Conservation (phyloP, 306 rosid species). For the Boehmeria nivea region DNA sequence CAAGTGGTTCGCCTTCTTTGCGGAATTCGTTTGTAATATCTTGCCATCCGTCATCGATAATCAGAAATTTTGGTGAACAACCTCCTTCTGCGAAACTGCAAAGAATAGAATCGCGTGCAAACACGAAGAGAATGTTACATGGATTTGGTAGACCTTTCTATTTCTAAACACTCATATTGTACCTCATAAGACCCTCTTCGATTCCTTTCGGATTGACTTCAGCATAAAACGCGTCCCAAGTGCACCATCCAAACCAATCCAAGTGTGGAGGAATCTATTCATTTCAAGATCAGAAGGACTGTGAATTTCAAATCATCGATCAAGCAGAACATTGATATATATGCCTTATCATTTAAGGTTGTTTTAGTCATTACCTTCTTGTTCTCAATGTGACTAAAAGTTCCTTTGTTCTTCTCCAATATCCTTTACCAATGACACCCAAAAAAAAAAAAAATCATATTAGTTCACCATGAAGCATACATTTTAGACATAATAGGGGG, state of each 20-base stretch:
- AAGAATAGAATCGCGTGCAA: background rate
- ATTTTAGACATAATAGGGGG: background rate
- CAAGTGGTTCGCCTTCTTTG: constrained; percentile 45
- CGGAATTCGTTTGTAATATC: constrained; percentile 36
- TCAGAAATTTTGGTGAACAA: constrained; percentile 50
- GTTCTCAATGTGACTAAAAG: constrained; percentile 47
- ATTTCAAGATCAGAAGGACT: background rate
- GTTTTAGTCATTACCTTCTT: constrained; percentile 30
- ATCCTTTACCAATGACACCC: constrained; percentile 37
- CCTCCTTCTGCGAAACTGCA: constrained; percentile 55
- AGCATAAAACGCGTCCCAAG: constrained; percentile 74
- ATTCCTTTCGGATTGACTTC: constrained; percentile 56
- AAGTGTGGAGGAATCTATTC: constrained; percentile 38
- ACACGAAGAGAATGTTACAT: background rate
- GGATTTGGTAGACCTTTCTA: background rate
- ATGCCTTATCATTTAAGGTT: background rate
- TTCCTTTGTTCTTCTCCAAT: constrained; percentile 55
- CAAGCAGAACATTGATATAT: background rate
- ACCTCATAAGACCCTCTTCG: constrained; percentile 59
- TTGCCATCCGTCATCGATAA: constrained; percentile 83
- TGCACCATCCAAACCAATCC: constrained; percentile 89
- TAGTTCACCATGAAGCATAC: too few species aligned
- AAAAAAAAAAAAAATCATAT: too few species aligned
- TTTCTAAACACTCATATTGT: background rate
- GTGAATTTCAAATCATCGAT: background rate